These are phyloP conservation scores for Cadophora luteo-olivacea DNA, from an alignment of 2,329 filamentous ascomycete species.

Conservation along the genomic window DNA sequence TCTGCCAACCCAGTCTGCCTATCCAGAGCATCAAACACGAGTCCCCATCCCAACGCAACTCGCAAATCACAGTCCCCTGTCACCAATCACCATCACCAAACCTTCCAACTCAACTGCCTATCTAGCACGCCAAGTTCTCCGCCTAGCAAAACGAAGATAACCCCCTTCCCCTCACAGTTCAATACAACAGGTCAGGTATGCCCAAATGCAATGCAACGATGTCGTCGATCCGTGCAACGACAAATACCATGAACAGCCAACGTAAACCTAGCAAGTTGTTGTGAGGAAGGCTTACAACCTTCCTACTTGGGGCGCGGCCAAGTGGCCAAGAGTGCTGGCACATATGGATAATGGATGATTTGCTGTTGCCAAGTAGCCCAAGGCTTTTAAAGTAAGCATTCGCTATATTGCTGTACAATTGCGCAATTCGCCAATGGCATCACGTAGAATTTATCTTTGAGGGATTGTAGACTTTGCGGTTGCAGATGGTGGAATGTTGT, in stretches of 20 bases:
- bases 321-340: constrained; percentile 9
- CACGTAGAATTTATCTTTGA: neutral
- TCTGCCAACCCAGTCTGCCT: neutral
- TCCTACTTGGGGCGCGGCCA: constrained; percentile 8
- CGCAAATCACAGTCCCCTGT: neutral
- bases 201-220: neutral
- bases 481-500: neutral
- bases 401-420: constrained; percentile 5
- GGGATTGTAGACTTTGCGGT: neutral
- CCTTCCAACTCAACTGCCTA: neutral
- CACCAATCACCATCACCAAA: neutral
- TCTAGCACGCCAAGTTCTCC: neutral
- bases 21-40: neutral
- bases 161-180: too few species aligned
- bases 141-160: too few species aligned
- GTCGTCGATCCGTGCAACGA: constrained; percentile 1
- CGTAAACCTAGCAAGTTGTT: neutral
- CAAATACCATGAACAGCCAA: neutral
- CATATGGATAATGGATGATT: constrained; percentile 8
- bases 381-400: constrained; percentile 10
- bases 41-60: too few species aligned
- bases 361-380: constrained; percentile 8
- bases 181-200: too few species aligned
- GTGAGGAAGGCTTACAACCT: neutral
- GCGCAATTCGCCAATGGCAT: neutral